Evolutionary conservation across 371 early-diverging fungal species (phyloP), one percentile per base, ranked within the genome.

Genomic region (Haplosporangium sp.): DNA sequence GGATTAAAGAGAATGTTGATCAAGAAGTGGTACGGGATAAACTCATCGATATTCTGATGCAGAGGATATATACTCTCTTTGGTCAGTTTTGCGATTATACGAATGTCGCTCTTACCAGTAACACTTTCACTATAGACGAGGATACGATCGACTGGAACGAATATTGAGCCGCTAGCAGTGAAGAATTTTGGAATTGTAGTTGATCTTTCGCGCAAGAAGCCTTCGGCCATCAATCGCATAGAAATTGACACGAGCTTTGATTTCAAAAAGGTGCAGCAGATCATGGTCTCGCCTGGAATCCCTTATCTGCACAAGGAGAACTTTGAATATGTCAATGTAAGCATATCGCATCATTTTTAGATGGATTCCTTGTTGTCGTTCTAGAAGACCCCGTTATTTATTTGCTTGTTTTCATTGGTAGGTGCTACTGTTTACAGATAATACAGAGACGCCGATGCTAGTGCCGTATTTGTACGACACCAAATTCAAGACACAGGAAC

Each of bases 131-230:
- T 23, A 20, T 74, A 88, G 88, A 84, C 84, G 67, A 86, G 88
- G 66, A 84, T 88, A 67, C 71, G 80, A 46, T 73, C 86, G 36
- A 83, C 86, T 7, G 88, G 88, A 23, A 83, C 87, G 2, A 83
- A 68, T 46, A 84, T 86, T 9, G 67, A 82, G 18, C 82, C 87
- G 11, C 62, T 86, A 41, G 74, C 81, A 57, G 86, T 86, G 41
- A 84, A 83, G 55, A 90, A 90, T 69, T 90, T 85, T 75, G 90
- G 90, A 16, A 74, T 90, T n/a, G 82, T 89, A 14, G 83, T 86
- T 11, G 84, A 89, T 51, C 80, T 87, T 56, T 73, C 80, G 12
- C 85, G 86, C 45, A 81, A 85, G 45, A 85, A 84, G 59, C 81
- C 89, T 1, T 74, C 74, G 47, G 86, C 87, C 0, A 84, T 90